phyloP scores from a whole-genome alignment of 2,329 filamentous ascomycete species.

The Xylariaceae sp. region DNA sequence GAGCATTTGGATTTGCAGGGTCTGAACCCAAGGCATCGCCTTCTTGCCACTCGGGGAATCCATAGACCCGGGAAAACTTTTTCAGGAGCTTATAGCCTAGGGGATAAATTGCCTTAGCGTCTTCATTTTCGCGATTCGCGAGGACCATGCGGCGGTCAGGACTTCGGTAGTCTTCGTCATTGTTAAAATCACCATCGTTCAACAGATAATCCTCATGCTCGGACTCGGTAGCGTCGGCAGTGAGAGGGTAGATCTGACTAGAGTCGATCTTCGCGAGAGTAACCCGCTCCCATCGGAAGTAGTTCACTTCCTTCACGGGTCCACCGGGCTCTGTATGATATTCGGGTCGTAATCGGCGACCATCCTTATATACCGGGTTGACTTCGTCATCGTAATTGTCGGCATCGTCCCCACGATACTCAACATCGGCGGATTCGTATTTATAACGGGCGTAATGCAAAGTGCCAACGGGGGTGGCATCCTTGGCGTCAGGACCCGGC shows the following conservation, averaged over 20 bases:
- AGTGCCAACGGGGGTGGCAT: slow-evolving; percentile 11
- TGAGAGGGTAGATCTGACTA: no score
- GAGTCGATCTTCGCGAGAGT: not conserved
- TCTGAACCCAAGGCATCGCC: slow-evolving; percentile 10
- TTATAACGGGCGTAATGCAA: slow-evolving; percentile 13
- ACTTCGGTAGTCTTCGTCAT: not conserved
- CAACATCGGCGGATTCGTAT: not conserved
- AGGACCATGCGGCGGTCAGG: not conserved
- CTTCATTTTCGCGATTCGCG: slow-evolving; percentile 7
- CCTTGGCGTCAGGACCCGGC: slow-evolving; percentile 11
- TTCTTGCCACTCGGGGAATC: slow-evolving; percentile 5
- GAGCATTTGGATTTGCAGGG: slow-evolving; percentile 1
- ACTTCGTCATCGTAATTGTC: slow-evolving; percentile 4
- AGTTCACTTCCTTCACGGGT: slow-evolving; percentile 7
- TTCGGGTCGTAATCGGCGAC: slow-evolving; percentile 4
- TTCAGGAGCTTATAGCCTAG: slow-evolving; percentile 12
- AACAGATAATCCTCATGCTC: slow-evolving; percentile 12
- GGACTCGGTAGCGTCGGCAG: not conserved
- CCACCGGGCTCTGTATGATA: slow-evolving; percentile 9
- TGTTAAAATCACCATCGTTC: slow-evolving; percentile 13
- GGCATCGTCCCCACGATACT: not conserved
- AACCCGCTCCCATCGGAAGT: slow-evolving; percentile 12
- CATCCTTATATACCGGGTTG: not conserved
- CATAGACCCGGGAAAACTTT: slow-evolving; percentile 6
- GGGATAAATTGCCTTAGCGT: slow-evolving; percentile 4